Conservation (phyloP, 2,329 filamentous ascomycete genomes). For the Hymenotorrendiella dingleyae region DNA sequence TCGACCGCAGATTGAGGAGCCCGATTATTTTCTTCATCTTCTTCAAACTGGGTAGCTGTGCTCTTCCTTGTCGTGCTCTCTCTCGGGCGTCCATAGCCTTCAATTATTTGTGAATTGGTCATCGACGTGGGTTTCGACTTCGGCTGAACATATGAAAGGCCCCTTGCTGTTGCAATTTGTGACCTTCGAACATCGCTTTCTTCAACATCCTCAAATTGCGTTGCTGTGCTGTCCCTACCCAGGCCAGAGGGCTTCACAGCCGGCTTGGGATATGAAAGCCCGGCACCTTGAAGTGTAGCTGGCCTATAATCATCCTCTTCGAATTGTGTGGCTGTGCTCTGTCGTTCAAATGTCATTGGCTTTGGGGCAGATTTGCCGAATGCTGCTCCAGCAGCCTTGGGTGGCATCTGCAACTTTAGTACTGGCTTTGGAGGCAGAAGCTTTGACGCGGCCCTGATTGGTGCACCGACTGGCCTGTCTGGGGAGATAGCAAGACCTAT, state of each 20-base stretch:
- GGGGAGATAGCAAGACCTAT: slow-evolving; percentile 30
- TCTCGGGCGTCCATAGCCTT: background rate
- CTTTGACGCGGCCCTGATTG: slow-evolving; percentile 19
- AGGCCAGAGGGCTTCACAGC: background rate
- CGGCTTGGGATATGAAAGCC: slow-evolving; percentile 4
- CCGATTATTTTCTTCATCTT: slow-evolving; percentile 1
- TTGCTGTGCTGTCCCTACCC: slow-evolving; percentile 5
- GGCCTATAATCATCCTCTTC: slow-evolving; percentile 25
- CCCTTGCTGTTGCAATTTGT: slow-evolving; percentile 2
- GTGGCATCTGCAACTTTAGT: slow-evolving; percentile 24
- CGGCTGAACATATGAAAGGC: slow-evolving; percentile 4
- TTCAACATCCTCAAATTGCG: slow-evolving; percentile 6
- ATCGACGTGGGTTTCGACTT: background rate
- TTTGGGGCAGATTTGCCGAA: slow-evolving; percentile 1
- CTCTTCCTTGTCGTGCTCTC: slow-evolving; percentile 19
- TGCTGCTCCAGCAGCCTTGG: background rate
- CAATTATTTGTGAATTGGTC: background rate
- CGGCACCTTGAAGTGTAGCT: slow-evolving; percentile 7
- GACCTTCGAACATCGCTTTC: slow-evolving; percentile 1
- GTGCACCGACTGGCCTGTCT: slow-evolving; percentile 12
- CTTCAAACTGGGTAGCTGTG: slow-evolving; percentile 14
- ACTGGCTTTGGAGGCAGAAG: slow-evolving; percentile 28
- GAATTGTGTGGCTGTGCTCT: slow-evolving; percentile 29
- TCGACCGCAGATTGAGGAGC: slow-evolving; percentile 2
- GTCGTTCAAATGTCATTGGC: slow-evolving; percentile 11